Conservation (phyloP, 176 grass and related monocot species). For the Raddia guianensis region DNA sequence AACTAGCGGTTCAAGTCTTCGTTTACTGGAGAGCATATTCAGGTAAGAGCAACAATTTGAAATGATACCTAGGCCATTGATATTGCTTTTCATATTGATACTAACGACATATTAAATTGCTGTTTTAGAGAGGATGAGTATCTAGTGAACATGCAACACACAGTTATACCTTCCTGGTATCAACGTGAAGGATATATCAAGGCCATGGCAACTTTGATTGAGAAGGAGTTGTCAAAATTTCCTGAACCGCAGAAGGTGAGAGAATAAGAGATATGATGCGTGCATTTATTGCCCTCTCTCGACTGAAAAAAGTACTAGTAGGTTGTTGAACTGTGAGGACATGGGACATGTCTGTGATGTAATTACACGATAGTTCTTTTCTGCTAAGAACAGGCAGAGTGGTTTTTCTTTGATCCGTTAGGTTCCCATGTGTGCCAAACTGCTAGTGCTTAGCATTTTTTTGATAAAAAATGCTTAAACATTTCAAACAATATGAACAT, state of each 20-base stretch:
- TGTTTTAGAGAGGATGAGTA: slow-evolving; percentile 92
- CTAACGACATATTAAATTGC: slow-evolving; percentile 24
- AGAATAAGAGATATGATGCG: not conserved
- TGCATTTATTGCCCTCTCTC: slow-evolving; percentile 15
- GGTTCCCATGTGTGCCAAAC: slow-evolving; percentile 7
- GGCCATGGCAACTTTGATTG: slow-evolving; percentile 91
- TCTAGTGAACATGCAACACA: slow-evolving; percentile 99
- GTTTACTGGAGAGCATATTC: slow-evolving; percentile 97
- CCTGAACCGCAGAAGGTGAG: slow-evolving; percentile 67
- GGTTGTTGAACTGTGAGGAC: not conserved
- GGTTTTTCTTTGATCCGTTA: not conserved
- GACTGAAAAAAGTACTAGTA: slow-evolving; percentile 6
- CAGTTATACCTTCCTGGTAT: slow-evolving; percentile 99
- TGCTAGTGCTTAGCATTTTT: slow-evolving; percentile 21
- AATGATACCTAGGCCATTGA: not conserved
- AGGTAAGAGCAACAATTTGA: slow-evolving; percentile 53
- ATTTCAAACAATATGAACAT: slow-evolving; percentile 11
- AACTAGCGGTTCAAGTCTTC: slow-evolving; percentile 97
- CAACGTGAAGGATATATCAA: slow-evolving; percentile 99
- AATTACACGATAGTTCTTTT: slow-evolving; percentile 19
- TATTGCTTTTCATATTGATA: slow-evolving; percentile 21
- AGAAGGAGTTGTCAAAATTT: slow-evolving; percentile 87
- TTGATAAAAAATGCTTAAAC: slow-evolving; percentile 1
- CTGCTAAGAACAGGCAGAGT: not conserved
- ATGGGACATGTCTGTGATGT: slow-evolving; percentile 19